Evolutionary conservation across 768 basidiomycete species (phyloP).

Genomic region (Tremella fuciformis): DNA sequence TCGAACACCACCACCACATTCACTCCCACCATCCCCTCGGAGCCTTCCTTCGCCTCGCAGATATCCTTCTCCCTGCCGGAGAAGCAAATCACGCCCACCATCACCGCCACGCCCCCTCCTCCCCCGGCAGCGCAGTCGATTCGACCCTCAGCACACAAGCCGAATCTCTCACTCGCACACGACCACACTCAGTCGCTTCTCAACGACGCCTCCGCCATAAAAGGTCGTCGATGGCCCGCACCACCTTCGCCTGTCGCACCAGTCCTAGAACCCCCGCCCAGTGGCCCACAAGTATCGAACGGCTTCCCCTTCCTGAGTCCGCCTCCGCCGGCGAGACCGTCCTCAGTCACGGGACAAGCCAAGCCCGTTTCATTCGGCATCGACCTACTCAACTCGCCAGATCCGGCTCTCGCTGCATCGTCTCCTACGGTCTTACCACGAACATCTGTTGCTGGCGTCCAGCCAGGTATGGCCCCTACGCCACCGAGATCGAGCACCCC

Average conservation of each 20-base stretch:
- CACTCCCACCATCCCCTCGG: not conserved
- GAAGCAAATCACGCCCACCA: not conserved
- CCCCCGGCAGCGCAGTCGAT: not conserved
- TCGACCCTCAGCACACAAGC: not conserved
- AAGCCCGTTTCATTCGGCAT: conserved; percentile 1
- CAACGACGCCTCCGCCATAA: conserved; percentile 23
- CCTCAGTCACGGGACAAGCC: conserved; percentile 10
- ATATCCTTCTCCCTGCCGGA: not conserved
- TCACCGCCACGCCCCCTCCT: conserved; percentile 2
- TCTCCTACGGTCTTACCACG: not conserved
- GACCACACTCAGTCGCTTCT: conserved; percentile 32
- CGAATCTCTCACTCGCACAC: conserved; percentile 27
- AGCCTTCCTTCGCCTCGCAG: not conserved
- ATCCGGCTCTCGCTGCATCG: not conserved
- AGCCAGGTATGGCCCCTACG: conserved; percentile 3
- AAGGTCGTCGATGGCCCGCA: conserved; percentile 44
- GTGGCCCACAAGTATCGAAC: not conserved
- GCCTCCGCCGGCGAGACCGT: conserved; percentile 29
- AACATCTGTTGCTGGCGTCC: not conserved
- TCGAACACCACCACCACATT: conserved; percentile 7
- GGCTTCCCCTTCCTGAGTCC: conserved; percentile 34
- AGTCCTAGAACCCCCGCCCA: conserved; percentile 28
- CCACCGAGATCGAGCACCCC: conserved; percentile 4
- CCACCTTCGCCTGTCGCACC: conserved; percentile 39
- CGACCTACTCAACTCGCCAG: not conserved